Evolutionary conservation across 352 stramenopile species (phyloP).

Genomic region (Phytophthora agathidicida): DNA sequence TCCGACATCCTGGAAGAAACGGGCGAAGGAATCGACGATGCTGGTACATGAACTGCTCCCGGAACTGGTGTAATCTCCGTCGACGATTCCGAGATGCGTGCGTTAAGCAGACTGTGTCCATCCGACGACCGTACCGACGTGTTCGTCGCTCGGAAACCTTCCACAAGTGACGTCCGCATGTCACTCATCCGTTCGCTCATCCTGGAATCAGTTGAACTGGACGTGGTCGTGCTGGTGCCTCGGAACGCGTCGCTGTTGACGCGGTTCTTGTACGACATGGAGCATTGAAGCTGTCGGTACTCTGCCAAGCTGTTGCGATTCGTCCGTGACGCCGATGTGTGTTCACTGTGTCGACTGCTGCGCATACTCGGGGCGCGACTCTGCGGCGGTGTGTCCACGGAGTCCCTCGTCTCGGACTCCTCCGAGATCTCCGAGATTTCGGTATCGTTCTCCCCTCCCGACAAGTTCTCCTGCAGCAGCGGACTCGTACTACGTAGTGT

Average conservation of each 20-base stretch:
- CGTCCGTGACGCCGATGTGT: constrained; percentile 13
- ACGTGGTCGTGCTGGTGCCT: constrained; percentile 22
- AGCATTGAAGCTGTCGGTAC: constrained; percentile 81
- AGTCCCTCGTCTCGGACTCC: constrained; percentile 33
- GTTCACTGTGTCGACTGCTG: constrained; percentile 37
- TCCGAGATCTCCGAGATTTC: constrained; percentile 37
- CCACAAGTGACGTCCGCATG: constrained; percentile 35
- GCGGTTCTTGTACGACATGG: constrained; percentile 90
- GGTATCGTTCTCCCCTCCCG: constrained; percentile 45
- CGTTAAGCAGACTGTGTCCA: constrained; percentile 31
- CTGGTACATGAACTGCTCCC: neutral
- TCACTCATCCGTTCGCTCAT: constrained; percentile 39
- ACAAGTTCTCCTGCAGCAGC: constrained; percentile 50
- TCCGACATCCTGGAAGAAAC: constrained; percentile 16
- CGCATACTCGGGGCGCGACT: constrained; percentile 26
- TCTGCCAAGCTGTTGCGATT: constrained; percentile 63
- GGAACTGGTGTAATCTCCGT: constrained; percentile 23
- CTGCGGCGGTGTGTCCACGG: constrained; percentile 22
- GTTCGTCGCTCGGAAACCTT: constrained; percentile 34
- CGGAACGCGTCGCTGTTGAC: constrained; percentile 39
- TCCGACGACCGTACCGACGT: constrained; percentile 28
- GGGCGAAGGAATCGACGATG: neutral
- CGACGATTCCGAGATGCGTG: constrained; percentile 37
- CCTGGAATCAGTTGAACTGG: constrained; percentile 29
- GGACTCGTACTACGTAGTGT: constrained; percentile 44